Evolutionary conservation across 2,329 filamentous ascomycete genomes (phyloP).

Genomic region (Juglanconis oblonga): DNA sequence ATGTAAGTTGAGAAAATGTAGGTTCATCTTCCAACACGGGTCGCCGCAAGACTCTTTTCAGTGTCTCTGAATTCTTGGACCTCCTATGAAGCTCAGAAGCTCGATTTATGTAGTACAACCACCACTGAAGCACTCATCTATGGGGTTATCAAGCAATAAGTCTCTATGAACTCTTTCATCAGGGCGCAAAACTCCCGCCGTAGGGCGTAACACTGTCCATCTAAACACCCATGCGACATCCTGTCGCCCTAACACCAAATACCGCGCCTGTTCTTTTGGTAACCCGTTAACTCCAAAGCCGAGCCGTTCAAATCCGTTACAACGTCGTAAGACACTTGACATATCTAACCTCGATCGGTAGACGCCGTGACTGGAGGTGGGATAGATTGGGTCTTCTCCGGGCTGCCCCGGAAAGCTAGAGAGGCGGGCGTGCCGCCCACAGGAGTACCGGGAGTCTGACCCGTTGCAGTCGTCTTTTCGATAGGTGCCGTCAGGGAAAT

Average conservation of each 20-base stretch:
- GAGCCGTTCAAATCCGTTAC: neutral
- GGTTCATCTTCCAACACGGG: too few species aligned
- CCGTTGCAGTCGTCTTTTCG: slow-evolving; percentile 17
- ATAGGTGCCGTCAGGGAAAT: neutral
- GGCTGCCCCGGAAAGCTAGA: slow-evolving; percentile 59
- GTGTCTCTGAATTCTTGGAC: too few species aligned
- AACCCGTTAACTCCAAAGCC: neutral
- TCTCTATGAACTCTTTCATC: too few species aligned
- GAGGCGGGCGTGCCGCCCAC: slow-evolving; percentile 34
- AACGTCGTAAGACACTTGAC: neutral
- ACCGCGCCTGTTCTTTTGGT: neutral
- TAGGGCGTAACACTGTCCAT: too few species aligned
- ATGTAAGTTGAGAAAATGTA: too few species aligned
- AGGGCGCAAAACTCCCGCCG: too few species aligned
- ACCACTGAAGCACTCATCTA: too few species aligned
- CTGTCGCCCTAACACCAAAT: neutral
- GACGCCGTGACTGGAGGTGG: slow-evolving; percentile 10
- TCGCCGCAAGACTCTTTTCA: too few species aligned
- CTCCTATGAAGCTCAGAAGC: too few species aligned
- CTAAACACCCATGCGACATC: too few species aligned
- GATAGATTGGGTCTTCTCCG: slow-evolving; percentile 49
- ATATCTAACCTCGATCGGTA: slow-evolving; percentile 9
- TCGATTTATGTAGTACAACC: too few species aligned
- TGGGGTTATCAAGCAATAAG: too few species aligned
- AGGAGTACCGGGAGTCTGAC: slow-evolving; percentile 27